These are phyloP conservation scores for Aureobasidium subglaciale DNA, from an alignment of 2,329 filamentous ascomycete species.

Conservation along the genomic window DNA sequence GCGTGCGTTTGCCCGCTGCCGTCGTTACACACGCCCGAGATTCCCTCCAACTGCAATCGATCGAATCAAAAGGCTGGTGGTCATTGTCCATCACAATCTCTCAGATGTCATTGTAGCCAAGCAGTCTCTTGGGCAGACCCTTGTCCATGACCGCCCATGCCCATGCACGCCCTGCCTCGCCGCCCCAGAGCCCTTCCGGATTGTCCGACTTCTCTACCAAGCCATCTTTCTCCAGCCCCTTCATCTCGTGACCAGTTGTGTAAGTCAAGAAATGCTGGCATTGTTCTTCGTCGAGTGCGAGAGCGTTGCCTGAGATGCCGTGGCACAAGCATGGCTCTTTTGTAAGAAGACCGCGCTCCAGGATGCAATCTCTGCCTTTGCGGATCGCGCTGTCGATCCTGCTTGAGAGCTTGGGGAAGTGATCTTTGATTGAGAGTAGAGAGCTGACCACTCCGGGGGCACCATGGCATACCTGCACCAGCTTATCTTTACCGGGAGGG, in stretches of 20 bases:
- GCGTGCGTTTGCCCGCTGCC: background rate
- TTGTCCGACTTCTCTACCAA: conserved; percentile 46
- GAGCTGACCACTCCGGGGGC: conserved; percentile 57
- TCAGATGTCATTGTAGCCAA: conserved; percentile 46
- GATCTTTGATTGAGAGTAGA: conserved; percentile 47
- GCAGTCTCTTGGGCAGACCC: conserved; percentile 38
- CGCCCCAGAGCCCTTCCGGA: conserved; percentile 44
- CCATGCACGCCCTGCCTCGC: conserved; percentile 36
- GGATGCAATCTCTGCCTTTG: conserved; percentile 47
- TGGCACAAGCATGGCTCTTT: conserved; percentile 62
- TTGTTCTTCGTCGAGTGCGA: conserved; percentile 45
- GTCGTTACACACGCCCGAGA: background rate
- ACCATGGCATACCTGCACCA: conserved; percentile 63
- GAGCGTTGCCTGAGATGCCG: conserved; percentile 56
- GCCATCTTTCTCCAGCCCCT: conserved; percentile 45
- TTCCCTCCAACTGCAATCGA: background rate
- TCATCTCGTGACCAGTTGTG: conserved; percentile 50
- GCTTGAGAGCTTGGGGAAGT: conserved; percentile 49
- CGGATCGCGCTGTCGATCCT: conserved; percentile 48
- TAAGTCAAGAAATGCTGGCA: conserved; percentile 54
- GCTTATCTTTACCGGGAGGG: conserved; percentile 40
- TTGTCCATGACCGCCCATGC: conserved; percentile 39
- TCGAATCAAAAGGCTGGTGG: background rate
- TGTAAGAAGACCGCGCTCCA: conserved; percentile 52
- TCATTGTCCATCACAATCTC: background rate